Evolutionary conservation across 2,329 filamentous ascomycete species (phyloP).

Genomic region (Chaetomium sp.): DNA sequence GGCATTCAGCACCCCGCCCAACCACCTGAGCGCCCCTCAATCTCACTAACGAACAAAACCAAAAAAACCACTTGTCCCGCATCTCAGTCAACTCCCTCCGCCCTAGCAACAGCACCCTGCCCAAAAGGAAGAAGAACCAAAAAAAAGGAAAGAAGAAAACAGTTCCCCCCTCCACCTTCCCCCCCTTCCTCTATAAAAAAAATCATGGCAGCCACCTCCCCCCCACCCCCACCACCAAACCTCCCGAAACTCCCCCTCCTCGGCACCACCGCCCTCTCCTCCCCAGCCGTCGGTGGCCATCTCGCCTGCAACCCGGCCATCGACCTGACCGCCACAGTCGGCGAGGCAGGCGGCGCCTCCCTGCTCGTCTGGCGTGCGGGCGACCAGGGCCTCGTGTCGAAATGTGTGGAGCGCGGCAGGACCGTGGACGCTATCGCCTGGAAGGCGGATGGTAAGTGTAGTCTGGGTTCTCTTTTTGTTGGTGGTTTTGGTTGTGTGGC

Average conservation of each 20-base stretch:
- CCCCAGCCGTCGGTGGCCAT: conserved; percentile 57
- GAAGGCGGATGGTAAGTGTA: conserved; percentile 67
- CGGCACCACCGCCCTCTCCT: conserved; percentile 60
- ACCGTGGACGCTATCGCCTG: conserved; percentile 58
- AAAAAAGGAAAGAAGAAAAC: background rate
- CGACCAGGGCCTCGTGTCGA: conserved; percentile 55
- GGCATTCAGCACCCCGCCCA: background rate
- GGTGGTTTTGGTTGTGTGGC: background rate
- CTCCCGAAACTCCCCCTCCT: conserved; percentile 47
- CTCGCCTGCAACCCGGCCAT: conserved; percentile 81
- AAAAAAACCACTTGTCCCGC: too few species aligned
- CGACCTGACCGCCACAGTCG: conserved; percentile 77
- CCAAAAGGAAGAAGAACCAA: too few species aligned
- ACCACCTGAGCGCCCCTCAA: background rate
- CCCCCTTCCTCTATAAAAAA: background rate
- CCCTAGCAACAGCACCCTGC: too few species aligned
- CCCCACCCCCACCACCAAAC: conserved; percentile 23
- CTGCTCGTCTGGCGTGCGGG: conserved; percentile 78
- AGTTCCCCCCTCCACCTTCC: too few species aligned
- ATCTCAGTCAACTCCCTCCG: too few species aligned
- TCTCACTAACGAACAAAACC: background rate
- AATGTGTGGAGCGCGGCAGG: conserved; percentile 45
- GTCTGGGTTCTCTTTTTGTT: background rate
- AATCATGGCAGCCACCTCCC: background rate
- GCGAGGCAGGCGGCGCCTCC: conserved; percentile 62